Evolutionary conservation across 495 filamentous ascomycete genomes (phyloP).

Genomic region (Bathelium albidoporum): DNA sequence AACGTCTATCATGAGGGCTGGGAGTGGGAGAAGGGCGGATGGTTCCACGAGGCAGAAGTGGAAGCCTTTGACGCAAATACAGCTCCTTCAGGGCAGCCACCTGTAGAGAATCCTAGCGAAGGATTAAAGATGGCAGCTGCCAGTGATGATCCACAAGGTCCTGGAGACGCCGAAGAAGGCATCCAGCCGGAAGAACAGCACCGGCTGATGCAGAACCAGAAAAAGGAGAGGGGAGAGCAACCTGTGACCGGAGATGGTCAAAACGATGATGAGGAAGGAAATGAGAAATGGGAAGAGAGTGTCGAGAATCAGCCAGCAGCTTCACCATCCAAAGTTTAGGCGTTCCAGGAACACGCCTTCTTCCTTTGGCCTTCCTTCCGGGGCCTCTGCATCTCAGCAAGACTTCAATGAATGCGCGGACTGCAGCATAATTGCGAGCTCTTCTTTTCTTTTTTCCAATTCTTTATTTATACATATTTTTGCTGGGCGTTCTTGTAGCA

Average conservation of each 20-base stretch:
- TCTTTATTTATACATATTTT: conserved; percentile 1
- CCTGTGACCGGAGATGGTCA: neutral
- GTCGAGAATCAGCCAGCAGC: neutral
- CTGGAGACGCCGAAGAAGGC: conserved; percentile 12
- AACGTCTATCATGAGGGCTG: conserved; percentile 28
- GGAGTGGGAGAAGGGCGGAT: conserved; percentile 32
- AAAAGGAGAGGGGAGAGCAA: neutral
- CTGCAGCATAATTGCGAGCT: neutral
- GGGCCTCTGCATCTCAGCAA: too few species aligned
- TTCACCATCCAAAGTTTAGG: neutral
- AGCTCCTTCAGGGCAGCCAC: conserved; percentile 12
- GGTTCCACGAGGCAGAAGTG: conserved; percentile 25
- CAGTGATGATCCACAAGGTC: conserved; percentile 13
- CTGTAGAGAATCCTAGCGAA: conserved; percentile 6
- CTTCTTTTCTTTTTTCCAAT: neutral
- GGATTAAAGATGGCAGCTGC: conserved; percentile 14
- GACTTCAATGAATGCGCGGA: neutral
- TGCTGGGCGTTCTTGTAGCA: neutral
- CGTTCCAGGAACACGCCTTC: neutral
- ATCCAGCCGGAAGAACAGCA: conserved; percentile 12
- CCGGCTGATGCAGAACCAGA: conserved; percentile 11
- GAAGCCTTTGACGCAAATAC: conserved; percentile 21
- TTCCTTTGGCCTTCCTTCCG: too few species aligned
- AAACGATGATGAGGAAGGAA: conserved; percentile 1
- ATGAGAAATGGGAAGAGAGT: conserved; percentile 2